These are phyloP conservation scores for Spizellomyces punctatus DNA, from an alignment of 192 early-diverging fungal species.

Conservation along the genomic window DNA sequence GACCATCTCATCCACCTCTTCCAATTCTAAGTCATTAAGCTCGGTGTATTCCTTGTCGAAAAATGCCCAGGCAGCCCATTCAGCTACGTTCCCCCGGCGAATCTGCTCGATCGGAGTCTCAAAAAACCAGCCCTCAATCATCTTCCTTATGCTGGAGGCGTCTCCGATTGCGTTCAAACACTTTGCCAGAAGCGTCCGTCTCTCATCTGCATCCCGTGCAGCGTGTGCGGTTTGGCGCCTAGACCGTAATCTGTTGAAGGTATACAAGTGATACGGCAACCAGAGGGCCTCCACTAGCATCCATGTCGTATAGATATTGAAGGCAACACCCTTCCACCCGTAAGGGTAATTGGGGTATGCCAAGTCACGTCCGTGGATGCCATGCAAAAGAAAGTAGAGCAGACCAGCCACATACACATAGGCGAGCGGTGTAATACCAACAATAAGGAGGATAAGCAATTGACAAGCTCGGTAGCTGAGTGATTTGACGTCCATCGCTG, in stretches of 20 bases:
- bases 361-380: not conserved
- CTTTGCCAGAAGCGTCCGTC: not conserved
- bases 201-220: not conserved
- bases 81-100: not conserved
- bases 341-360: not conserved
- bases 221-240: conserved; percentile 2
- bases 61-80: conserved; percentile 29
- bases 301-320: conserved; percentile 1
- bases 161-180: conserved; percentile 15
- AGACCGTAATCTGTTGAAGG: not conserved
- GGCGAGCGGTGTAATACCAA: conserved; percentile 4
- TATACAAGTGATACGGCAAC: conserved; percentile 20
- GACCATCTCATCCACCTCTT: conserved; percentile 7
- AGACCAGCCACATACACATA: conserved; percentile 3
- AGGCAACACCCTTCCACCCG: not conserved
- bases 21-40: not conserved
- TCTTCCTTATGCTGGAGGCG: not conserved
- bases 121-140: conserved; percentile 22
- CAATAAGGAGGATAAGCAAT: conserved; percentile 2
- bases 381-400: not conserved
- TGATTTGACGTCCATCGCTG: not conserved
- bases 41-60: conserved; percentile 2
- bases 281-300: conserved; percentile 24
- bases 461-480: conserved; percentile 7
- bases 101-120: conserved; percentile 8